Conservation (phyloP, 495 filamentous ascomycete species). For the Xylaria scruposa region DNA sequence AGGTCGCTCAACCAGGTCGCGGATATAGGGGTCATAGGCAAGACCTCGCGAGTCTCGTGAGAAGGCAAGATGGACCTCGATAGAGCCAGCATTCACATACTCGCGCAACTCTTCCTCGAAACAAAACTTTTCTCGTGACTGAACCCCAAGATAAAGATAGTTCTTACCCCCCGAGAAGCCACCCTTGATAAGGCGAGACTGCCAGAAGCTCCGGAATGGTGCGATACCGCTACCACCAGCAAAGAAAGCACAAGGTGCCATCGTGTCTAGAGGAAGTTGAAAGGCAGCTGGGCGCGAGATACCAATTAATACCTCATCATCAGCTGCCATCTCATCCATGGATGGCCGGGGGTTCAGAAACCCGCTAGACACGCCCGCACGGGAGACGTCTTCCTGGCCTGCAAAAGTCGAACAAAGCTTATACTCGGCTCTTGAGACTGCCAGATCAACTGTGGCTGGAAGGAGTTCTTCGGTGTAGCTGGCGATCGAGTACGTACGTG, state of each 20-base stretch:
- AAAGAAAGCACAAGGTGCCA: slow-evolving; percentile 57
- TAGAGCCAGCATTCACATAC: slow-evolving; percentile 53
- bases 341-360: slow-evolving; percentile 54
- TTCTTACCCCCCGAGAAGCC: slow-evolving; percentile 49
- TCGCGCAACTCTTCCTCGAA: slow-evolving; percentile 58
- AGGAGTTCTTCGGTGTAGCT: slow-evolving; percentile 54
- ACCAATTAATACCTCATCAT: slow-evolving; percentile 53
- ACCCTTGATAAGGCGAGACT: slow-evolving; percentile 46
- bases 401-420: slow-evolving; percentile 51
- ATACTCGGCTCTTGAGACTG: slow-evolving; percentile 55
- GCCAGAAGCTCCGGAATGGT: slow-evolving; percentile 60
- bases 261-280: slow-evolving; percentile 53
- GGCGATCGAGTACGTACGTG: slow-evolving; percentile 58
- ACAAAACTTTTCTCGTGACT: slow-evolving; percentile 57
- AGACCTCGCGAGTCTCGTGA: slow-evolving; percentile 55
- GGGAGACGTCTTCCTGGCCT: slow-evolving; percentile 38
- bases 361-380: slow-evolving; percentile 56
- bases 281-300: slow-evolving; percentile 58
- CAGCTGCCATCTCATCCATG: slow-evolving; percentile 39
- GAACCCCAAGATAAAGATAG: slow-evolving; percentile 58
- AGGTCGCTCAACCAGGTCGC: slow-evolving; percentile 52
- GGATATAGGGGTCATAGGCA: slow-evolving; percentile 47
- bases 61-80: slow-evolving; percentile 59
- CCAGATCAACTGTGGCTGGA: slow-evolving; percentile 55
- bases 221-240: slow-evolving; percentile 60